These are phyloP conservation scores for Metschnikowia rubicola DNA, from an alignment of 805 yeast species.

Conservation along the genomic window DNA sequence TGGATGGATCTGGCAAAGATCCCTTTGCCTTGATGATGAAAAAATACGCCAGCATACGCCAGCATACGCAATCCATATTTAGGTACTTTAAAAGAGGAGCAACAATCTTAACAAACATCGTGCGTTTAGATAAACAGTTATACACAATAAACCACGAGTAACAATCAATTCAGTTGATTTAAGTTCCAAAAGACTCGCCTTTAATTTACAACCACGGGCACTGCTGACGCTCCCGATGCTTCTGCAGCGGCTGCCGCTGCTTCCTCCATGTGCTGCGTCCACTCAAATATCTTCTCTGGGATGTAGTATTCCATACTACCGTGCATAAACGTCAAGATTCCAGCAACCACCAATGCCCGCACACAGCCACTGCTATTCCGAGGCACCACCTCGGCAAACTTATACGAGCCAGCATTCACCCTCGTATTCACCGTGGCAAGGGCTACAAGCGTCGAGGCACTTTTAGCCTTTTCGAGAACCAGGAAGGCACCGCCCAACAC, in stretches of 20 bases:
- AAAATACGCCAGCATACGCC: too few relatives aligned
- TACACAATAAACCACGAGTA: too few relatives aligned
- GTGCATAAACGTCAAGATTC: neutral
- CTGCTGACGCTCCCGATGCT: neutral
- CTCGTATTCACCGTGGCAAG: neutral
- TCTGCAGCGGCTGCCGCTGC: neutral
- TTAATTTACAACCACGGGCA: too few relatives aligned
- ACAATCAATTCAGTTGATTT: too few relatives aligned
- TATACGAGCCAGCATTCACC: neutral
- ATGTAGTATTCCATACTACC: neutral
- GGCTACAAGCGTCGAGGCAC: neutral
- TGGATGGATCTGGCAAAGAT: too few relatives aligned
- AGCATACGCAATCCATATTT: too few relatives aligned
- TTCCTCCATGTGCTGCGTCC: slow-evolving; percentile 8
- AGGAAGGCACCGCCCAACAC: neutral
- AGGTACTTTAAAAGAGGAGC: too few relatives aligned
- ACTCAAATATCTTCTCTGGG: slow-evolving; percentile 23
- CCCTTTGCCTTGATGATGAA: too few relatives aligned
- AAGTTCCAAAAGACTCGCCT: too few relatives aligned
- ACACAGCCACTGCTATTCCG: neutral
- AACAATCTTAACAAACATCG: too few relatives aligned
- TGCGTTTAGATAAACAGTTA: too few relatives aligned
- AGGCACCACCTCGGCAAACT: neutral
- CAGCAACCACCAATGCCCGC: neutral
- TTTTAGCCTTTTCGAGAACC: neutral